A percentile compares a stretch with the other conserved stretches of the same genome.
Conservation (phyloP, 305 asterid species). For the Caryopteris hybrid region DNA sequence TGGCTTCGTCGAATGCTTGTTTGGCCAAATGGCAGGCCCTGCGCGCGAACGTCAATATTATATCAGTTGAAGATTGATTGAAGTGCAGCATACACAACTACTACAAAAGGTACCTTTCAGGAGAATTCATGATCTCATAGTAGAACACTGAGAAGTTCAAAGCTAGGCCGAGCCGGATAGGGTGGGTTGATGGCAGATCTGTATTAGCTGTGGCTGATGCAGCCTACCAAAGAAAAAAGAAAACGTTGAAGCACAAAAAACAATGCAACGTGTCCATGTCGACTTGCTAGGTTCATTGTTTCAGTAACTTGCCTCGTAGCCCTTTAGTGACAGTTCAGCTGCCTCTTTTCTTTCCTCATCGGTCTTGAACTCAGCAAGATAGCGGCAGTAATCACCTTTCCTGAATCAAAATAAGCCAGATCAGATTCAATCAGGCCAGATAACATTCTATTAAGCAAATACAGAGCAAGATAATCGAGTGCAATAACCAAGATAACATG, state of each 20-base stretch:
- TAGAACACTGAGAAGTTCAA: slow-evolving; percentile 89
- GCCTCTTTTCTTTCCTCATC: slow-evolving; percentile 62
- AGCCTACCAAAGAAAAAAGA: slow-evolving; percentile 36
- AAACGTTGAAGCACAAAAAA: neutral
- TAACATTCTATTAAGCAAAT: neutral
- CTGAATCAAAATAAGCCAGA: slow-evolving; percentile 28
- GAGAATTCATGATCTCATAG: slow-evolving; percentile 90
- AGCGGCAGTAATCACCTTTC: slow-evolving; percentile 80
- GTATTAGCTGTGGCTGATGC: slow-evolving; percentile 70
- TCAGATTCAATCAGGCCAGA: neutral
- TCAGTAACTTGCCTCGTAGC: slow-evolving; percentile 59
- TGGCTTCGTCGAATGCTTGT: slow-evolving; percentile 80
- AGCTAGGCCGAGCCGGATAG: slow-evolving; percentile 90
- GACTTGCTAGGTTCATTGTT: neutral
- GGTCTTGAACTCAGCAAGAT: slow-evolving; percentile 68
- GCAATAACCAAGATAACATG: neutral
- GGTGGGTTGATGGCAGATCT: slow-evolving; percentile 88
- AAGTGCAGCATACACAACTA: neutral
- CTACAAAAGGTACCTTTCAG: slow-evolving; percentile 53
- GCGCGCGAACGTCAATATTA: slow-evolving; percentile 15
- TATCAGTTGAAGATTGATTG: neutral
- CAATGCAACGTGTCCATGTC: neutral
- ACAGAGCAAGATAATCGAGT: neutral
- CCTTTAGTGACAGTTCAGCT: slow-evolving; percentile 60
- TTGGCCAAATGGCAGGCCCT: slow-evolving; percentile 83